phyloP scores from a whole-genome alignment of 805 yeast genomes.

The Yarrowia osloensis region DNA sequence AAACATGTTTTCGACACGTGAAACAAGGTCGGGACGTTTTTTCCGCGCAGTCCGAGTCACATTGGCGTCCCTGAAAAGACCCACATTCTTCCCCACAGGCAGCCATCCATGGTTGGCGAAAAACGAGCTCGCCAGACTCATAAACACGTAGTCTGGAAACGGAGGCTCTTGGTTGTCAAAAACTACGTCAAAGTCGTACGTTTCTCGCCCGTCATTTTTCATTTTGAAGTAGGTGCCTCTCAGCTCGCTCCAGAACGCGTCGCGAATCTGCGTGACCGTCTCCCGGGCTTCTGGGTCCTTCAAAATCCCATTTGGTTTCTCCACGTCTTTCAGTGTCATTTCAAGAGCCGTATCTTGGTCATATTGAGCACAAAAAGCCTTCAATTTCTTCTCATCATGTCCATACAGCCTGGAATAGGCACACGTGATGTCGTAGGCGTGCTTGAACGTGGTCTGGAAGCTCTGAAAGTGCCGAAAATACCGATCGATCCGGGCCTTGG shows the following conservation, averaged over 20 bases:
- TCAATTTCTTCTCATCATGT: background rate
- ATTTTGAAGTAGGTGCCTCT: background rate
- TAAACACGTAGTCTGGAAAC: background rate
- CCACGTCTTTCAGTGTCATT: background rate
- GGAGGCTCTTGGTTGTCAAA: background rate
- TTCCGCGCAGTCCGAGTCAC: background rate
- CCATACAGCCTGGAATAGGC: background rate
- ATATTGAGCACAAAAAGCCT: background rate
- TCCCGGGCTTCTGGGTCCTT: background rate
- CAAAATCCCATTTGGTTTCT: background rate
- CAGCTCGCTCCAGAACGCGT: background rate
- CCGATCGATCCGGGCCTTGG: background rate
- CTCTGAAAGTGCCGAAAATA: background rate
- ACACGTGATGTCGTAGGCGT: background rate
- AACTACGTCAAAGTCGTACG: background rate
- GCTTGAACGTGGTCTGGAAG: background rate
- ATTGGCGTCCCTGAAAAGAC: background rate
- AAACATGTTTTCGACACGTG: background rate
- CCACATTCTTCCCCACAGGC: background rate
- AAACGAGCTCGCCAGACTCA: background rate
- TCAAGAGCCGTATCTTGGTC: background rate
- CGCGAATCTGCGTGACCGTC: background rate
- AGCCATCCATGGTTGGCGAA: background rate
- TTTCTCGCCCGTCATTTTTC: background rate
- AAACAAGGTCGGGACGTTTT: background rate